phyloP scores from a whole-genome alignment of 1,284 basidiomycete species.

The Austroboletus novae-zelandiae region DNA sequence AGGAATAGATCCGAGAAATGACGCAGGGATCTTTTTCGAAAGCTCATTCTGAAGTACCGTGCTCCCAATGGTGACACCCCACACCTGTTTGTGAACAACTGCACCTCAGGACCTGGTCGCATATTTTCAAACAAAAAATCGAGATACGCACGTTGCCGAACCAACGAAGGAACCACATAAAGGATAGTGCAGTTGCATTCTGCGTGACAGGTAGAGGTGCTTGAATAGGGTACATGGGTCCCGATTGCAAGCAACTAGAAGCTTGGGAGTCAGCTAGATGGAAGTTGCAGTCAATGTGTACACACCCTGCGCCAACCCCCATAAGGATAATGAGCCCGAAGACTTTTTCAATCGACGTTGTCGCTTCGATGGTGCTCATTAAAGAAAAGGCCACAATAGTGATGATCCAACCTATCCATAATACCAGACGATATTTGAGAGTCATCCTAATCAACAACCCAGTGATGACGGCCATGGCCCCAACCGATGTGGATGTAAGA shows the following conservation, averaged over 20 bases:
- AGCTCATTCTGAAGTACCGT: conserved; percentile 34
- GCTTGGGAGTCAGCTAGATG: background rate
- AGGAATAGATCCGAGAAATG: conserved; percentile 15
- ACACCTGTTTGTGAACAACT: conserved; percentile 18
- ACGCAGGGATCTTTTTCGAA: conserved; percentile 18
- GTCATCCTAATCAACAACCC: conserved; percentile 5
- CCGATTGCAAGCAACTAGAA: background rate
- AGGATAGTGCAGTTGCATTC: conserved; percentile 33
- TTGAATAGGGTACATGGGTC: conserved; percentile 26
- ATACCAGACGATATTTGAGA: conserved; percentile 5
- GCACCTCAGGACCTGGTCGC: too few relatives aligned
- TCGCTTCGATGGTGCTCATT: conserved; percentile 1
- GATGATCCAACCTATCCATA: conserved; percentile 9
- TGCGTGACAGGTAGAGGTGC: conserved; percentile 33
- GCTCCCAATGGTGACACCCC: conserved; percentile 32
- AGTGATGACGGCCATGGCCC: background rate
- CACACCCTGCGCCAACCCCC: conserved; percentile 8
- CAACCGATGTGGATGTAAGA: conserved; percentile 2
- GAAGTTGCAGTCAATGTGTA: background rate
- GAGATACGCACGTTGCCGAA: conserved; percentile 16
- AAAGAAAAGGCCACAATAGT: conserved; percentile 1
- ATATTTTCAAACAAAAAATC: background rate
- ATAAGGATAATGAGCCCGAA: background rate
- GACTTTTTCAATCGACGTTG: conserved; percentile 3
- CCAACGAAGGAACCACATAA: conserved; percentile 33